These are phyloP conservation scores for Baeospora myosura DNA, from an alignment of 1,284 basidiomycete genomes.

Conservation along the genomic window DNA sequence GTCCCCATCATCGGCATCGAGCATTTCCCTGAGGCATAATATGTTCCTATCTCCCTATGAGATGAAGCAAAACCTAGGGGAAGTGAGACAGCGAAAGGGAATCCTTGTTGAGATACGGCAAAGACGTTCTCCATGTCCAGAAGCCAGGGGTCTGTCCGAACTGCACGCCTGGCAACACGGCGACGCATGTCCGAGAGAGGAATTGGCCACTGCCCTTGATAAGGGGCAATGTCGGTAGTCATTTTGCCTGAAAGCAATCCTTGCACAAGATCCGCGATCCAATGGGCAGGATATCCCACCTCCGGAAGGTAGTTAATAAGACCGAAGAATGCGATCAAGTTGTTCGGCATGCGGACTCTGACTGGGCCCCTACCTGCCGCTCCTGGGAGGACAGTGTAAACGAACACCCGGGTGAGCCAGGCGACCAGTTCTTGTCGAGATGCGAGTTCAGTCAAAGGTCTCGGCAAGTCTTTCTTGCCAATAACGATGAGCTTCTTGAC, in stretches of 20 bases:
- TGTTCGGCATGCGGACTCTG: slow-evolving; percentile 24
- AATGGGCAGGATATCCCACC: slow-evolving; percentile 28
- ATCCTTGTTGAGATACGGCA: slow-evolving; percentile 15
- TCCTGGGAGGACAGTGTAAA: slow-evolving; percentile 22
- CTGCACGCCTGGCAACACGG: slow-evolving; percentile 15
- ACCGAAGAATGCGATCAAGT: slow-evolving; percentile 23
- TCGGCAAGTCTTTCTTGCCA: slow-evolving; percentile 15
- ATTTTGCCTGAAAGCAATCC: slow-evolving; percentile 22
- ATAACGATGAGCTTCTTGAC: slow-evolving; percentile 18
- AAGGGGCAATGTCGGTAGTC: slow-evolving; percentile 22
- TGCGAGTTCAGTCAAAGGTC: slow-evolving; percentile 20
- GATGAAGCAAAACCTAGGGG: slow-evolving; percentile 15
- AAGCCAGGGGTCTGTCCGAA: slow-evolving; percentile 26
- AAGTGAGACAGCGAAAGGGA: slow-evolving; percentile 23
- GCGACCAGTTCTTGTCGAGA: slow-evolving; percentile 22
- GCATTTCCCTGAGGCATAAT: slow-evolving; percentile 16
- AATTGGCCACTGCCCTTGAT: slow-evolving; percentile 21
- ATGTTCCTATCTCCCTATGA: slow-evolving; percentile 20
- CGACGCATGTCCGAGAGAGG: slow-evolving; percentile 10
- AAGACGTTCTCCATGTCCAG: slow-evolving; percentile 25
- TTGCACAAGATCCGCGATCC: slow-evolving; percentile 28
- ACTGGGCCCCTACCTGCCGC: slow-evolving; percentile 9
- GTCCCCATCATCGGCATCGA: slow-evolving; percentile 11
- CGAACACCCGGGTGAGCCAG: slow-evolving; percentile 26
- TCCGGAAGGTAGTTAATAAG: slow-evolving; percentile 24